A percentile compares a stretch with the other conserved stretches of the same genome.
Conservation (phyloP, 192 early-diverging fungal species). For the Hyaloraphidium curvatum region DNA sequence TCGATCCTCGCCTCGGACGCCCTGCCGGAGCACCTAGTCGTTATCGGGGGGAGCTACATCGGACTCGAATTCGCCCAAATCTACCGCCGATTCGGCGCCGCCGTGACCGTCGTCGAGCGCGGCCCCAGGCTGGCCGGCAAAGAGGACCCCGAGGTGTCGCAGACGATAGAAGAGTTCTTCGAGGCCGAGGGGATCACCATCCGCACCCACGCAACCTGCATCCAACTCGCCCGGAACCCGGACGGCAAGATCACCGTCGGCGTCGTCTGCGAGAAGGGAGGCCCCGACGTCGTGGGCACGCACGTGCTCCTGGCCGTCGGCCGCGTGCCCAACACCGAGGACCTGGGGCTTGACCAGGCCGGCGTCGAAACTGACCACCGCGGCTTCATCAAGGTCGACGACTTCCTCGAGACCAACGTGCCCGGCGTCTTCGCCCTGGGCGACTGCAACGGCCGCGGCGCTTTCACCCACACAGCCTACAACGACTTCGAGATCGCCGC, state of each 20-base stretch:
- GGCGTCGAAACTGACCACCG: constrained; percentile 38
- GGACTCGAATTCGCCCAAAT: constrained; percentile 91
- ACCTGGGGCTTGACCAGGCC: constrained; percentile 34
- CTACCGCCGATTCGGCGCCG: constrained; percentile 68
- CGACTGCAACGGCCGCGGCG: too few species aligned
- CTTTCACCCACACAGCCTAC: too few species aligned
- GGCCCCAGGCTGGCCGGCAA: constrained; percentile 62
- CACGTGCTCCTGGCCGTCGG: constrained; percentile 69
- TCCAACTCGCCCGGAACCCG: constrained; percentile 17
- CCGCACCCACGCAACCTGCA: constrained; percentile 39
- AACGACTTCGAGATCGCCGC: too few species aligned
- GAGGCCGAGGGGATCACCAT: constrained; percentile 63
- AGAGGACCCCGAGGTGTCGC: constrained; percentile 69
- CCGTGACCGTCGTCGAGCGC: constrained; percentile 71
- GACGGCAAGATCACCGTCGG: neutral
- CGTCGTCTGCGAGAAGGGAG: neutral
- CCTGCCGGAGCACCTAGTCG: too few species aligned
- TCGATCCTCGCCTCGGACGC: too few species aligned
- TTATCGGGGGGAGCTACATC: constrained; percentile 87
- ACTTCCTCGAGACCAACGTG: constrained; percentile 63
- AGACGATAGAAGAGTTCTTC: constrained; percentile 48
- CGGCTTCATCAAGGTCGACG: constrained; percentile 64
- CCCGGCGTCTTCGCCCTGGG: constrained; percentile 72
- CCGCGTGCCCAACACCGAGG: constrained; percentile 52
- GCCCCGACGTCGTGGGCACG: neutral